Evolutionary conservation across 78 protist genomes (phyloP).

Genomic region (Isochrysis galbana): DNA sequence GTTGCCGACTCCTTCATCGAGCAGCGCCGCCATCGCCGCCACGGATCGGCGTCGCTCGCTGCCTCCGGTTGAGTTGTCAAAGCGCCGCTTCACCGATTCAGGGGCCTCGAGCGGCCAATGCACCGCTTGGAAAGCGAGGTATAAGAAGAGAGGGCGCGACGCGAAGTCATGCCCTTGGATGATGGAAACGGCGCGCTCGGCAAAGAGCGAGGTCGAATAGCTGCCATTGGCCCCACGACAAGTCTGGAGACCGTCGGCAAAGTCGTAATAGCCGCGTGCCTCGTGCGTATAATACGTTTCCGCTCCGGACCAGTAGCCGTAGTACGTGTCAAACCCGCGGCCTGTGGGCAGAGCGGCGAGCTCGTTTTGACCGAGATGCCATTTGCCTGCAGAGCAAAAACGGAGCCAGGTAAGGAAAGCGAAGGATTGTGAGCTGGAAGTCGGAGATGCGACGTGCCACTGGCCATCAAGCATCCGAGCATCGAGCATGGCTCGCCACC

Average conservation of each 20-base stretch:
- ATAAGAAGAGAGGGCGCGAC: neutral
- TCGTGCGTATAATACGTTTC: neutral
- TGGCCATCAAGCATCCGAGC: no score
- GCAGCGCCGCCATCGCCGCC: neutral
- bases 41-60: neutral
- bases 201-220: neutral
- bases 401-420: no score
- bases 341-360: neutral
- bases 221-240: neutral
- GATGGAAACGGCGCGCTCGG: neutral
- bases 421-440: no score
- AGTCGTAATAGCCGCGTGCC: neutral
- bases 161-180: neutral
- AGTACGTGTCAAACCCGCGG: constrained; percentile 4
- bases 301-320: neutral
- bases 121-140: constrained; percentile 20
- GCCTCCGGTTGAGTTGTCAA: neutral
- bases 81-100: no score
- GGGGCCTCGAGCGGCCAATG: constrained; percentile 19
- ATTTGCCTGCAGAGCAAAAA: no score
- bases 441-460: no score
- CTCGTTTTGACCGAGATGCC: neutral
- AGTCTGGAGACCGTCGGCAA: neutral
- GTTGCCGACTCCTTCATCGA: constrained; percentile 56
- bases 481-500: no score